A percentile compares a stretch with the other conserved stretches of the same genome.
Conservation (phyloP, 177 flowering plant genomes). For the Telopea speciosissima region DNA sequence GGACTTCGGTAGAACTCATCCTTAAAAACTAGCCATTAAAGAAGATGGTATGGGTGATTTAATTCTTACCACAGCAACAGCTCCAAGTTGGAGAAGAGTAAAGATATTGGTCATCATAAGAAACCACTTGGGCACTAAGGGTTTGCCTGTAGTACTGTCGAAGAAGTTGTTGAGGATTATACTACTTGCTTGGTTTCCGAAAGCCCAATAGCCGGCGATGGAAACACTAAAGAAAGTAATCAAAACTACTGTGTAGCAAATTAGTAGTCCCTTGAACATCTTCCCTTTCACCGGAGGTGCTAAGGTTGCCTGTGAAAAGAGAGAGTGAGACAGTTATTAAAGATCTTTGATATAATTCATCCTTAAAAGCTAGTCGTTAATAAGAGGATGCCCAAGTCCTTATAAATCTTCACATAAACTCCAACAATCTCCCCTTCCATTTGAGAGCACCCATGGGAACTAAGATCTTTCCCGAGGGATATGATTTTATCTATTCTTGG, state of each 20-base stretch:
- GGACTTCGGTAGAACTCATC: no score
- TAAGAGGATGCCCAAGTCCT: no score
- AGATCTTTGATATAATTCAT: no score
- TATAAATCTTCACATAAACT: no score
- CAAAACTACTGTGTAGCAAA: slow-evolving; percentile 55
- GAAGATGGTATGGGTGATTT: background rate
- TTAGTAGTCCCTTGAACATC: slow-evolving; percentile 82
- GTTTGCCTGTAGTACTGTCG: slow-evolving; percentile 21
- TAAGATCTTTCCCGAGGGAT: no score
- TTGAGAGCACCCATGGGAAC: no score
- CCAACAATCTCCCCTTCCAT: no score
- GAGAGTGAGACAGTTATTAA: no score
- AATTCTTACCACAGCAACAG: slow-evolving; percentile 50
- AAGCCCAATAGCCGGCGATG: slow-evolving; percentile 93
- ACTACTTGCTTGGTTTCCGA: slow-evolving; percentile 64
- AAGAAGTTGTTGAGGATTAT: slow-evolving; percentile 57
- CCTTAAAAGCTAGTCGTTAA: no score
- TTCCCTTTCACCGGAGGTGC: slow-evolving; percentile 91
- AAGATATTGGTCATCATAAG: slow-evolving; percentile 44
- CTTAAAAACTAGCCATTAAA: no score
- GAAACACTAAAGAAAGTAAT: slow-evolving; percentile 71
- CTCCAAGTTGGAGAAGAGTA: slow-evolving; percentile 53
- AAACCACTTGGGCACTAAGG: slow-evolving; percentile 62
- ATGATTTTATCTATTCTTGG: no score
- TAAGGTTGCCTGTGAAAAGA: slow-evolving; percentile 60